Base-by-base conservation (phyloP, 2,329 filamentous ascomycete genomes). In the Sarocladium strictum region DNA sequence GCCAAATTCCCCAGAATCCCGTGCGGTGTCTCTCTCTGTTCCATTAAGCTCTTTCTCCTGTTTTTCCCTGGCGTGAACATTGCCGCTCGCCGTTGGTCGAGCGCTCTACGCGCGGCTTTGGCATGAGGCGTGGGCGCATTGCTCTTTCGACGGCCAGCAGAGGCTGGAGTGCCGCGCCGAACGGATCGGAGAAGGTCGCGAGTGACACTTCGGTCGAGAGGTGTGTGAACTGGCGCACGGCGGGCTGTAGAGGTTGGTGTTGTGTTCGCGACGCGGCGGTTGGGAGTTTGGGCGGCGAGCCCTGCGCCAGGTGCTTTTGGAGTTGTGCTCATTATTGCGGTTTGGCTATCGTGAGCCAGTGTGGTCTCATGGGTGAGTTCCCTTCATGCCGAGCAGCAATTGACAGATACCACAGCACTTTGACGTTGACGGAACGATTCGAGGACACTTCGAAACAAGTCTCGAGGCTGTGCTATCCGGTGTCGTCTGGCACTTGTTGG, bases 21-120 rank as follows among this genome's bases (percentile, higher is more conserved):
- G 61, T 77, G 72, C 2, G 81, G 78, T 4, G 79, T 80, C 63
- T 84, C 79, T 57, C 80, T 71, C 61, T 79, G 75, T 57, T 77
- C 76, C 59, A 77, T 76, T 52, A 79, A 63, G 62, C 82, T 85
- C 60, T 76, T 76, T n/a, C 83, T 74, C 19, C 79, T 76, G 53
- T 76, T 76, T 58, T 77, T 78, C 17, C 80, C 81, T 0, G 83
- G 83, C 0, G 83, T 86, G 58, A 84, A 76, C 49, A 83, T 71
- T 47, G 80, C 80, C 2, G 78, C 77, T 40, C 83, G 78, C 4
- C 83, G 79, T 58, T 78, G 75, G 59, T 84, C 76, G 53, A 85
- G 73, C 29, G 81, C 77, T 45, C 79, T 74, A 49, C 76, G 77
- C 41, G 83, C 83, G 11, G 82, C 83, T 60, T 78, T 78, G 47